These are phyloP conservation scores for Melastoma malabathricum DNA, from an alignment of 345 rosid species.

Conservation along the genomic window DNA sequence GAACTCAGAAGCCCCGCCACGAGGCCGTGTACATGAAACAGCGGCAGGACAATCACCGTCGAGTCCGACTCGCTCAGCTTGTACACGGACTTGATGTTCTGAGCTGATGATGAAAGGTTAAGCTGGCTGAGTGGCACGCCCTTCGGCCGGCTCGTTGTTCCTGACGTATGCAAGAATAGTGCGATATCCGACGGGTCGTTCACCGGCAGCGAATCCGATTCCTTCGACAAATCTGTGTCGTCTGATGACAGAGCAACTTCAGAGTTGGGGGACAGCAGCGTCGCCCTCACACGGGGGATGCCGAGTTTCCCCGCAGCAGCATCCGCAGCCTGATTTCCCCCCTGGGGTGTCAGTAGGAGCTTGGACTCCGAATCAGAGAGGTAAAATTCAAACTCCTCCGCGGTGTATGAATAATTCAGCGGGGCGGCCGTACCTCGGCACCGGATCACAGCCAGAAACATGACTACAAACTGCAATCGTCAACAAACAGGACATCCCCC, in stretches of 20 bases:
- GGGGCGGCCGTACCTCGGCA: constrained; percentile 58
- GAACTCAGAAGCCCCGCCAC: constrained; percentile 69
- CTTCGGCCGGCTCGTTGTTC: constrained; percentile 77
- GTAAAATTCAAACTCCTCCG: constrained; percentile 66
- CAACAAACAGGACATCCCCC: background rate
- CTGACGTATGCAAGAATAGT: constrained; percentile 62
- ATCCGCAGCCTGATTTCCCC: constrained; percentile 29
- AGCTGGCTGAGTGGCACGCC: constrained; percentile 62
- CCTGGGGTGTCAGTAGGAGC: constrained; percentile 27
- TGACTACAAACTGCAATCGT: constrained; percentile 44
- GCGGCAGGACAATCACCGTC: constrained; percentile 63
- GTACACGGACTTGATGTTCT: constrained; percentile 57
- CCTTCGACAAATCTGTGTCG: constrained; percentile 8
- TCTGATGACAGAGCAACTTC: constrained; percentile 16
- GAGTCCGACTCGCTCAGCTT: constrained; percentile 64
- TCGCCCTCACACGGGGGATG: constrained; percentile 27
- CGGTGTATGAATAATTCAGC: constrained; percentile 47
- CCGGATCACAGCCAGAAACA: constrained; percentile 54
- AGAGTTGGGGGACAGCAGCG: constrained; percentile 19
- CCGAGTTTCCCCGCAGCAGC: constrained; percentile 42
- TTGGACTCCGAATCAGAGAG: constrained; percentile 60
- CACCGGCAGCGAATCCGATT: constrained; percentile 11
- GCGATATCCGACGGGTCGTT: constrained; percentile 55
- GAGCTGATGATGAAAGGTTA: constrained; percentile 42
- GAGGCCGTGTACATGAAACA: constrained; percentile 83